Evolutionary conservation across 805 yeast species (phyloP).

Genomic region (Candida parachauliodes): DNA sequence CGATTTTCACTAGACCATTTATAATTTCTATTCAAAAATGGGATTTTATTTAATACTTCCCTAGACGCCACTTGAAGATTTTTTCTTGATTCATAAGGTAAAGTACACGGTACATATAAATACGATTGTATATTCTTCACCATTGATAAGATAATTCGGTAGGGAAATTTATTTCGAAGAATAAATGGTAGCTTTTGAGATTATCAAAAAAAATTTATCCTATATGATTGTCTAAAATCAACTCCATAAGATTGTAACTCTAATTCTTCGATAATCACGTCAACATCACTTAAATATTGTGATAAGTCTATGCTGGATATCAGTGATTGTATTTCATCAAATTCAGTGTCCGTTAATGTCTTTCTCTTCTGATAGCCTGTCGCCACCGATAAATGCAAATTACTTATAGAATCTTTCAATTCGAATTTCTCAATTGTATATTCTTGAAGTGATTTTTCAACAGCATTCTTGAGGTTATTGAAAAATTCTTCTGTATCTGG

Average conservation of each 20-base stretch:
- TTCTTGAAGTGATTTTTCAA: background rate
- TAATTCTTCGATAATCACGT: conserved; percentile 5
- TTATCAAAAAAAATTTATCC: background rate
- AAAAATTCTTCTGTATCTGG: background rate
- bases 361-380: conserved; percentile 4
- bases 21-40: conserved; percentile 3
- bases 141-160: too few species aligned
- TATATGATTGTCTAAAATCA: background rate
- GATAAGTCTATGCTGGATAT: background rate
- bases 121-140: background rate
- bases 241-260: background rate
- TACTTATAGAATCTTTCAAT: background rate
- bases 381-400: conserved; percentile 2
- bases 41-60: background rate
- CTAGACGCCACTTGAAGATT: conserved; percentile 1
- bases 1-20: background rate
- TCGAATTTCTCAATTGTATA: background rate
- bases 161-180: too few species aligned
- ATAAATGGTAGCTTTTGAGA: background rate
- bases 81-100: background rate
- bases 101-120: conserved; percentile 9
- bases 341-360: background rate
- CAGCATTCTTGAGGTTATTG: background rate
- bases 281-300: background rate
- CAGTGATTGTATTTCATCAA: background rate